Percentiles rank a stretch among this genome's conserved stretches.
Evolutionary conservation across 1,284 basidiomycete species (phyloP).

Genomic region (Fomitopsis palustris): DNA sequence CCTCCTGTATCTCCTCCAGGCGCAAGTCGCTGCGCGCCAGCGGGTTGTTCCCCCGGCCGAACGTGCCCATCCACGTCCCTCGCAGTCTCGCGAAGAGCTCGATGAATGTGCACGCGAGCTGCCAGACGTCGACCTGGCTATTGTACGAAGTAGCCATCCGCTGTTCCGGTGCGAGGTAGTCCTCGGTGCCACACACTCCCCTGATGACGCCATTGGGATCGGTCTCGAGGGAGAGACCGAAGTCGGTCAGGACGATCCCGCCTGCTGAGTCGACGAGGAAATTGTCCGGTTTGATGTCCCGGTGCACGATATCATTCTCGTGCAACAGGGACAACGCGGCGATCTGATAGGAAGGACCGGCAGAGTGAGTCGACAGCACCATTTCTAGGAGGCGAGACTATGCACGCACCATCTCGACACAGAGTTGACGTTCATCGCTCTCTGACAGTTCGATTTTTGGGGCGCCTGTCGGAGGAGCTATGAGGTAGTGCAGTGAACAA

Average conservation of each 20-base stretch:
- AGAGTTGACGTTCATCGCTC: conserved; percentile 3
- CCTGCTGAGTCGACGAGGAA: conserved; percentile 59
- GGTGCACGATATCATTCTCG: conserved; percentile 19
- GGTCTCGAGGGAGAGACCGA: conserved; percentile 9
- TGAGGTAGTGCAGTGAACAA: no score
- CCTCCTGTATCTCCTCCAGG: no score
- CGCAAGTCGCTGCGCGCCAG: no score
- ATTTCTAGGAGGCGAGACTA: no score
- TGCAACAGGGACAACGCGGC: conserved; percentile 15
- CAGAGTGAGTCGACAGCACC: neutral
- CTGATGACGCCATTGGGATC: neutral
- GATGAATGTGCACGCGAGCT: neutral
- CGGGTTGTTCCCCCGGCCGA: no score
- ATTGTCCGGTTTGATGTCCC: conserved; percentile 61
- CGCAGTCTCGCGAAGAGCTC: neutral
- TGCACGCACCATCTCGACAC: conserved; percentile 16
- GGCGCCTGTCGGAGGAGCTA: no score
- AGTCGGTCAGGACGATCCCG: conserved; percentile 50
- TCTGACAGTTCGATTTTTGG: no score
- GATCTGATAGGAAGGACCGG: conserved; percentile 12
- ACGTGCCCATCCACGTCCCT: neutral
- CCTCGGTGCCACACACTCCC: neutral
- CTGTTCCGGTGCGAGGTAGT: neutral
- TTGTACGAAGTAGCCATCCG: neutral
- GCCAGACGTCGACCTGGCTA: neutral